Evolutionary conservation across 2,329 filamentous ascomycete genomes (phyloP).

Genomic region (Myriangium duriaei): DNA sequence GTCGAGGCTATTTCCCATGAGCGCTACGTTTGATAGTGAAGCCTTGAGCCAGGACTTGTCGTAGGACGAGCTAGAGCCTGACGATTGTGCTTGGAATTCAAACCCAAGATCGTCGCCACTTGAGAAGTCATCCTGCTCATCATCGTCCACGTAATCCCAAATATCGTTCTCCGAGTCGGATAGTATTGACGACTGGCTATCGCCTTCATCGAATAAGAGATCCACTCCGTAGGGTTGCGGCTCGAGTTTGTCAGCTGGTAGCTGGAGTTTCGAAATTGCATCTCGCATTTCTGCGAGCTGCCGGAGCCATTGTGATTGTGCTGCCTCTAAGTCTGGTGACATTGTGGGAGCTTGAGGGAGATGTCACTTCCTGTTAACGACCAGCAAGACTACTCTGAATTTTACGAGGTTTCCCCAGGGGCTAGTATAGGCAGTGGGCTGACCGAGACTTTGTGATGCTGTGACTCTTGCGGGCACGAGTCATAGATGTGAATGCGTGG

Average conservation of each 20-base stretch:
- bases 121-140: conserved; percentile 45
- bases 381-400: too few species aligned
- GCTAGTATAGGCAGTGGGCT: too few species aligned
- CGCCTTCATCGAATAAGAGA: conserved; percentile 53
- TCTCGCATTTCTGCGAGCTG: conserved; percentile 79
- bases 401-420: too few species aligned
- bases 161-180: conserved; percentile 60
- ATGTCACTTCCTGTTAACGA: too few species aligned
- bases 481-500: too few species aligned
- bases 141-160: conserved; percentile 78
- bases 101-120: conserved; percentile 49
- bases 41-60: conserved; percentile 55
- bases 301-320: conserved; percentile 63
- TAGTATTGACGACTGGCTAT: conserved; percentile 46
- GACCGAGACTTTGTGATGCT: too few species aligned
- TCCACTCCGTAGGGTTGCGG: conserved; percentile 42
- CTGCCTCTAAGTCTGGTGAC: conserved; percentile 27
- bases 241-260: conserved; percentile 36
- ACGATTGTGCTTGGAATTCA: conserved; percentile 5
- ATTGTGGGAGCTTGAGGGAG: conserved; percentile 21
- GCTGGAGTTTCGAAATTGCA: conserved; percentile 61
- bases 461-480: too few species aligned
- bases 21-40: conserved; percentile 56
- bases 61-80: conserved; percentile 29
- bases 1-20: conserved; percentile 53